These are phyloP conservation scores for Backusella morwellensis DNA, from an alignment of 192 early-diverging fungal species.

Conservation along the genomic window DNA sequence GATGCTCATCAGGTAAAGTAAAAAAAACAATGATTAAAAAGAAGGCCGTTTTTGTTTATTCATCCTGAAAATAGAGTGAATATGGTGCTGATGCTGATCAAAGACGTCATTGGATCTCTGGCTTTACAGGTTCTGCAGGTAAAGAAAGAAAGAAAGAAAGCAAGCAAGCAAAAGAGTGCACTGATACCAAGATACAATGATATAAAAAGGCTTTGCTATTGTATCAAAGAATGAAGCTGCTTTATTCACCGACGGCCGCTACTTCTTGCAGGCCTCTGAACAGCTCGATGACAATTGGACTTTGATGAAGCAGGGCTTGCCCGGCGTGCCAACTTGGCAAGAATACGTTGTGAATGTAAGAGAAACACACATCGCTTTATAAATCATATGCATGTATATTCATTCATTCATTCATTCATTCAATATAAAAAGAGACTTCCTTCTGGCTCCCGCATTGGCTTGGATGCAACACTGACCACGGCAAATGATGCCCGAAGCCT, in stretches of 20 bases:
- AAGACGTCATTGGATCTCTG: conserved; percentile 87
- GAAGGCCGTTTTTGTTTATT: not conserved
- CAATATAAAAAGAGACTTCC: conserved; percentile 52
- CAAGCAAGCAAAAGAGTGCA: not conserved
- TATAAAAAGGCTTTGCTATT: conserved; percentile 71
- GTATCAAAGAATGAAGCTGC: conserved; percentile 77
- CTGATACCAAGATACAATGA: not conserved
- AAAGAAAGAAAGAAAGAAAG: not conserved
- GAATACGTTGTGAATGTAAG: conserved; percentile 76
- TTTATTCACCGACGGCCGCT: conserved; percentile 94
- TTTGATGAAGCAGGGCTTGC: conserved; percentile 87
- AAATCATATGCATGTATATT: not conserved
- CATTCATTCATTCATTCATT: not conserved
- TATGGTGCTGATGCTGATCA: conserved; percentile 88
- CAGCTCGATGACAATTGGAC: conserved; percentile 93
- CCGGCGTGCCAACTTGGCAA: conserved; percentile 87
- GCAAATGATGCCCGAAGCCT: conserved; percentile 37
- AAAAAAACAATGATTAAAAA: not conserved
- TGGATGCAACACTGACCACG: conserved; percentile 87
- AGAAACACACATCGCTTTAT: too few relatives aligned
- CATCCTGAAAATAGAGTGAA: conserved; percentile 65
- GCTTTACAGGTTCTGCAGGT: conserved; percentile 95
- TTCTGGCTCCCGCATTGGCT: conserved; percentile 75
- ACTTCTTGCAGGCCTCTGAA: conserved; percentile 91
- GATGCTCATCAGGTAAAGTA: conserved; percentile 89